Conservation (phyloP, 352 stramenopile genomes). For the Globisporangium nagaii region DNA sequence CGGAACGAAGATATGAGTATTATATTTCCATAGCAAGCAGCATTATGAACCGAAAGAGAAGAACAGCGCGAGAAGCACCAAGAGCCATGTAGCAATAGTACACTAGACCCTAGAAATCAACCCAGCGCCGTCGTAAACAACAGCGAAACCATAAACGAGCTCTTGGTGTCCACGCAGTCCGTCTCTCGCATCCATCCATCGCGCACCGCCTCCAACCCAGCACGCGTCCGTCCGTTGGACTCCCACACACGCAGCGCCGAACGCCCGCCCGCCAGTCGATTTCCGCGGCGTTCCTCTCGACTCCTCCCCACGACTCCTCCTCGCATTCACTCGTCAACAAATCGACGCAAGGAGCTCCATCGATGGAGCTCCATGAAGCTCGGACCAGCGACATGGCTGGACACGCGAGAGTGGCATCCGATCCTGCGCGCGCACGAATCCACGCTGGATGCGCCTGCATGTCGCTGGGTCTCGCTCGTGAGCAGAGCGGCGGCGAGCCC, state of each 20-base stretch:
- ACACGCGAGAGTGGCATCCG: conserved; percentile 1
- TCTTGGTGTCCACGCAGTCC: no score
- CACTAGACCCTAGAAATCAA: conserved; percentile 1
- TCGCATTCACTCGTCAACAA: conserved; percentile 1
- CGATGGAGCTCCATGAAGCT: no score
- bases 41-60: neutral
- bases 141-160: neutral
- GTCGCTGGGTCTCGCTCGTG: neutral
- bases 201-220: no score
- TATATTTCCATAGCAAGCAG: neutral
- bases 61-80: neutral
- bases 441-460: neutral
- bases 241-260: no score
- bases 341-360: no score
- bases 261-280: neutral
- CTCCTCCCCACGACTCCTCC: no score
- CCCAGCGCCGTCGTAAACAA: neutral
- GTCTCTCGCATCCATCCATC: neutral
- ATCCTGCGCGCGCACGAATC: neutral
- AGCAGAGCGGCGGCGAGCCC: neutral
- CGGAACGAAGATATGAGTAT: neutral
- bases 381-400: conserved; percentile 2
- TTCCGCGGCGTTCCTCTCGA: neutral
- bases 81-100: conserved; percentile 3
- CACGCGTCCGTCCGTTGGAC: no score